Evolutionary conservation across 202 grass and related monocot genomes (phyloP).

Genomic region (Hordeum pubiflorum): DNA sequence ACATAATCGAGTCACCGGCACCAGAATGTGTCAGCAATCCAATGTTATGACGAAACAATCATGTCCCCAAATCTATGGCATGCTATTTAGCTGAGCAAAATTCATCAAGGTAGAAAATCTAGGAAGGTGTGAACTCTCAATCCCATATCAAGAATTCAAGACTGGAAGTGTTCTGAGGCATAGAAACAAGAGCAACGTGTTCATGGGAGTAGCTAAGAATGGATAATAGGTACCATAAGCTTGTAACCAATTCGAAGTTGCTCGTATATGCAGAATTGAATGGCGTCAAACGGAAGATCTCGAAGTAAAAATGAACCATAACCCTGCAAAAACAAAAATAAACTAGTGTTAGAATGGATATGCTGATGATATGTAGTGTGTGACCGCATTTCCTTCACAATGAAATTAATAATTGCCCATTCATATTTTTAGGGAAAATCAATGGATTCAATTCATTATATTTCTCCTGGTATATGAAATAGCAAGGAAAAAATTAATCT

Average conservation of each 20-base stretch:
- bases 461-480: neutral
- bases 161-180: neutral
- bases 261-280: conserved; percentile 94
- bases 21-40: neutral
- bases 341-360: neutral
- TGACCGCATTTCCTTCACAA: neutral
- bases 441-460: neutral
- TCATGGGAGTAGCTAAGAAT: neutral
- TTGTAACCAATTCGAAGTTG: conserved; percentile 96
- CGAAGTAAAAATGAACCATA: conserved; percentile 89
- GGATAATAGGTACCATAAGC: conserved; percentile 38
- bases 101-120: neutral
- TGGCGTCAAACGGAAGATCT: conserved; percentile 88
- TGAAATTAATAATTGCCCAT: neutral
- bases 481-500: neutral
- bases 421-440: neutral
- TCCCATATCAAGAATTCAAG: neutral
- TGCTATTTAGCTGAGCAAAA: neutral
- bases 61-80: neutral
- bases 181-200: neutral
- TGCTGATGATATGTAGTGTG: neutral
- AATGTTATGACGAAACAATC: neutral
- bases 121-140: neutral
- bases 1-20: neutral
- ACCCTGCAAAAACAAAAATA: conserved; percentile 52